These are phyloP conservation scores for Alopecurus myosuroides DNA, from an alignment of 176 grass and related monocot species.

Conservation along the genomic window DNA sequence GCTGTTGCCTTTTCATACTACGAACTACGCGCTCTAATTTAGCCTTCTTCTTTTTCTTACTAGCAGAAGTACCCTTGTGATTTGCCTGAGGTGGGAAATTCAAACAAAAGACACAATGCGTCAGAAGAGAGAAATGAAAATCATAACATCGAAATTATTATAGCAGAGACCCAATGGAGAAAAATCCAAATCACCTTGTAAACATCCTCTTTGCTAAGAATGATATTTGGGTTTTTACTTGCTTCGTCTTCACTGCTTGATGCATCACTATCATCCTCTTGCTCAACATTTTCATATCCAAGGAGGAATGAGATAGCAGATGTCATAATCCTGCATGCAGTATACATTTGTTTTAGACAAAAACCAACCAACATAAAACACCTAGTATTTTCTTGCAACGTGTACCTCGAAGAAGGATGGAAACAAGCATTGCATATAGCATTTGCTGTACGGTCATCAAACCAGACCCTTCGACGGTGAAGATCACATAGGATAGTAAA, in stretches of 20 bases:
- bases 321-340: slow-evolving; percentile 70
- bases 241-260: slow-evolving; percentile 82
- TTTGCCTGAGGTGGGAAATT: slow-evolving; percentile 52
- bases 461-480: slow-evolving; percentile 87
- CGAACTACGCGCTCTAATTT: slow-evolving; percentile 84
- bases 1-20: slow-evolving; percentile 93
- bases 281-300: slow-evolving; percentile 78
- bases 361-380: not conserved
- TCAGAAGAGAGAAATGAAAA: slow-evolving; percentile 11
- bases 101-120: slow-evolving; percentile 10
- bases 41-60: slow-evolving; percentile 99
- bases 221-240: slow-evolving; percentile 50
- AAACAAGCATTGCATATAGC: slow-evolving; percentile 91
- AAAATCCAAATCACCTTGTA: slow-evolving; percentile 67
- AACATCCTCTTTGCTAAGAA: slow-evolving; percentile 83
- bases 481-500: slow-evolving; percentile 88
- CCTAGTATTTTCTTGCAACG: not conserved
- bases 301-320: slow-evolving; percentile 89
- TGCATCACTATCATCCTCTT: slow-evolving; percentile 67
- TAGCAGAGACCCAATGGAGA: not conserved
- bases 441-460: slow-evolving; percentile 91
- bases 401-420: slow-evolving; percentile 77
- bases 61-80: slow-evolving; percentile 76
- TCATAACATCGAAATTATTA: not conserved
- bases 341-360: slow-evolving; percentile 17